Evolutionary conservation across 108 stramenopile genomes (phyloP), one percentile per base, ranked within the genome.

Genomic region (Aureococcus anophagefferens): DNA sequence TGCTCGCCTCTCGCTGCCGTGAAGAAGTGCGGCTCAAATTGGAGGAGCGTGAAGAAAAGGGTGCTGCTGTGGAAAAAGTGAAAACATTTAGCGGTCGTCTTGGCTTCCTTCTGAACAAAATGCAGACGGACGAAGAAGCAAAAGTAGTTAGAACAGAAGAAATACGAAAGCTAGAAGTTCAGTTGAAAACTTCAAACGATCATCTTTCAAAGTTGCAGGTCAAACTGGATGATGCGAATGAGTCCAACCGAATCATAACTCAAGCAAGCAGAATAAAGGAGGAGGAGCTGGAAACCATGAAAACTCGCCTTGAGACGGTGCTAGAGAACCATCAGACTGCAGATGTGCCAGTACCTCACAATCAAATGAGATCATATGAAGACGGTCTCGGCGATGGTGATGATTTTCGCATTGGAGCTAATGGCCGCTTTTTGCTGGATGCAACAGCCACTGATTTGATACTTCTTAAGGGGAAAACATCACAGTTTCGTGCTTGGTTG

Each of bases 51-150:
- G 89, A 92, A 46, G 81, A 84, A 59, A 68, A 84, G 15, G 81
- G 80, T 18, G 85, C 77, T 21, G 85, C 87, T 16, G 79, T 89
- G 70, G 89, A 90, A 37, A 92, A 90, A 73, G 79, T 88, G 35
- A 64, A 68, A 17, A 88, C 86, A 3, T 65, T 90, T 30, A 84
- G 87, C 37, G 84, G 87, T 11, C 88, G 90, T 0, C 74, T 90
- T 31, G 72, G 84, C 15, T 89, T 90, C 62, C 76, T 91, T 0
- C 81, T 91, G 45, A 91, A 90, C 70, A 86, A 82, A 71, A 83
- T 91, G 70, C 88, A 91, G 68, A 74, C 84, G 36, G 89, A 91
- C 73, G 88, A 90, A 68, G 89, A 90, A 73, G 80, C 82, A 13
- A 79, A 73, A 63, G 74, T 85, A 45, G 72, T 77, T n/a, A 87